Evolutionary conservation across 225 moss, liverwort and hornwort genomes (phyloP).

Genomic region (Physcomitrium patens): DNA sequence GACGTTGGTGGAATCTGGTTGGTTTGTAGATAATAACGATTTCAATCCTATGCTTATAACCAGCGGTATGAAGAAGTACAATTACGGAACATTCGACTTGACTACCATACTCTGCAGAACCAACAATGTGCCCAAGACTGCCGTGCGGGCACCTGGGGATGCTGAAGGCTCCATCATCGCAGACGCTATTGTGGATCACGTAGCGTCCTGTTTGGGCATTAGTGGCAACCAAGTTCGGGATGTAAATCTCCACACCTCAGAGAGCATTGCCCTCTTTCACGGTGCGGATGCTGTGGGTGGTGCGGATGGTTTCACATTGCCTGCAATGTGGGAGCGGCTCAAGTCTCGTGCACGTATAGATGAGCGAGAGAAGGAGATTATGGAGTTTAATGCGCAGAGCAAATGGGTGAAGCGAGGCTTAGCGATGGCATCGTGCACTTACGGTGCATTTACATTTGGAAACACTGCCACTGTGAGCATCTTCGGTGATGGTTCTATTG

Average conservation of each 20-base stretch:
- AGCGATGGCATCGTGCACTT: constrained; percentile 38
- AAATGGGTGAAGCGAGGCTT: constrained; percentile 73
- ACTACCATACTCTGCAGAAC: constrained; percentile 43
- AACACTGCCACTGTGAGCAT: constrained; percentile 52
- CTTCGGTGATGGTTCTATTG: constrained; percentile 60
- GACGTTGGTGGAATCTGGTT: constrained; percentile 42
- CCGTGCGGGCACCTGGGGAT: constrained; percentile 58
- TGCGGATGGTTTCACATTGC: constrained; percentile 40
- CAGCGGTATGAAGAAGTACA: constrained; percentile 35
- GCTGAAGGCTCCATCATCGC: constrained; percentile 56
- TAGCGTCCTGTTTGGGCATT: constrained; percentile 56
- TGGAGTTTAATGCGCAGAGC: constrained; percentile 43
- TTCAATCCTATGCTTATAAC: neutral
- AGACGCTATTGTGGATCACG: constrained; percentile 58
- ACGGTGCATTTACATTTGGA: neutral
- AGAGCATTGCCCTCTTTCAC: constrained; percentile 41
- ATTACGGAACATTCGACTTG: constrained; percentile 44
- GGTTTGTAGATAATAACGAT: constrained; percentile 12
- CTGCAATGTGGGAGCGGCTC: constrained; percentile 45
- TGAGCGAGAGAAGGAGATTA: constrained; percentile 41
- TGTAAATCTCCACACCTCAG: constrained; percentile 54
- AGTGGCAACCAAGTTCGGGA: constrained; percentile 50
- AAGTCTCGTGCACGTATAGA: constrained; percentile 40
- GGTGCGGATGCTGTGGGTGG: constrained; percentile 21
- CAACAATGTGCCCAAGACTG: constrained; percentile 40